Evolutionary conservation across 2,329 filamentous ascomycete species (phyloP).

Genomic region (Trichoderma sp.): DNA sequence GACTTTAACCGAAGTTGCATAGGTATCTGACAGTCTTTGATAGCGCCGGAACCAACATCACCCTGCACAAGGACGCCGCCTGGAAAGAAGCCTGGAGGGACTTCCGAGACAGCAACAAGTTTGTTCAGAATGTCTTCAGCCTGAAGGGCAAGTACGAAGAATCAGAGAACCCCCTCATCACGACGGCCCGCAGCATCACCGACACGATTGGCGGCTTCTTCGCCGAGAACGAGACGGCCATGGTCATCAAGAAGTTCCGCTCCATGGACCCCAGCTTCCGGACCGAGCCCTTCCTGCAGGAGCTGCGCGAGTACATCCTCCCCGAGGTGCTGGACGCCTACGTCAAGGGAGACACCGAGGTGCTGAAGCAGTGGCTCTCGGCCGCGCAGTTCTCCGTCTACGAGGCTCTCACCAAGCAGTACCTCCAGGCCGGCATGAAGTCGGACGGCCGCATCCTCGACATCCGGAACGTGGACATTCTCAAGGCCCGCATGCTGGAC

Average conservation of each 20-base stretch:
- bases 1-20: neutral
- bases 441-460: conserved; percentile 94
- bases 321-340: conserved; percentile 97
- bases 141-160: conserved; percentile 90
- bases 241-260: conserved; percentile 97
- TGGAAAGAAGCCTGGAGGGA: conserved; percentile 99
- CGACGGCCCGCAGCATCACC: conserved; percentile 89
- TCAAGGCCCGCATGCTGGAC: conserved; percentile 77
- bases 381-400: conserved; percentile 97
- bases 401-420: conserved; percentile 94
- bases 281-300: conserved; percentile 89
- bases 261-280: conserved; percentile 95
- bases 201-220: conserved; percentile 95
- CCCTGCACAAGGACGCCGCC: conserved; percentile 91
- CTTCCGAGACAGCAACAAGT: conserved; percentile 85
- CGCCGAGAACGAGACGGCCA: conserved; percentile 95
- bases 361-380: conserved; percentile 91
- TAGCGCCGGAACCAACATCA: conserved; percentile 92
- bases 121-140: conserved; percentile 85
- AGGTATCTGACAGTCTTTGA: conserved; percentile 37
- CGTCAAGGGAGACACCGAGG: conserved; percentile 91
- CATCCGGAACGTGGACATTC: conserved; percentile 89
- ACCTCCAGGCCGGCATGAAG: conserved; percentile 88
- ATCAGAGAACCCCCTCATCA: conserved; percentile 94
- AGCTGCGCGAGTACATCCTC: conserved; percentile 96